Conservation (phyloP, 2,329 filamentous ascomycete species). For the Claviceps quebecensis region DNA sequence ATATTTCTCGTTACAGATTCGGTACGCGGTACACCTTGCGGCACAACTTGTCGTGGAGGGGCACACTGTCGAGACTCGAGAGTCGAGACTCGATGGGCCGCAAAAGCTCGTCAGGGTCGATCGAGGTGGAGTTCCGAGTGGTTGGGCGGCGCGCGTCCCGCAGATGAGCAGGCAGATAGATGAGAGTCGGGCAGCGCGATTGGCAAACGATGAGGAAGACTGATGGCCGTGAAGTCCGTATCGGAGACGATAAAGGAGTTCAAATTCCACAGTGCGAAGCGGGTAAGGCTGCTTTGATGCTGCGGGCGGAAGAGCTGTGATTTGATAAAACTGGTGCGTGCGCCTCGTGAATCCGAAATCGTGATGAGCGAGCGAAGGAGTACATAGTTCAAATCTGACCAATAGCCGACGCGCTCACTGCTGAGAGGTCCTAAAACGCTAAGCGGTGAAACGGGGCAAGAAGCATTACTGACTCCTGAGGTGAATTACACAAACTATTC, state of each 20-base stretch:
- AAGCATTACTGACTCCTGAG: no score
- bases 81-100: not conserved
- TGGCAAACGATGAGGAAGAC: not conserved
- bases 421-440: no score
- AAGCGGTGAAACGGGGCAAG: no score
- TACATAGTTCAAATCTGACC: not conserved
- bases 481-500: no score
- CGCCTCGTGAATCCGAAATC: not conserved
- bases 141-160: slow-evolving; percentile 1
- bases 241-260: not conserved
- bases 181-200: not conserved
- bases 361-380: not conserved
- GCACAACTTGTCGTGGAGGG: not conserved
- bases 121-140: not conserved
- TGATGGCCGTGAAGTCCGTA: not conserved
- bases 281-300: not conserved
- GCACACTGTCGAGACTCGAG: not conserved
- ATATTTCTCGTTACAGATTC: not conserved
- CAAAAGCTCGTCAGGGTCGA: slow-evolving; percentile 1
- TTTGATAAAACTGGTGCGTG: slow-evolving; percentile 1
- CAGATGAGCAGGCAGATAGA: not conserved
- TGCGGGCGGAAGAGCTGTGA: not conserved
- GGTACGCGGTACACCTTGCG: not conserved
- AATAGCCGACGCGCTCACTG: no score
- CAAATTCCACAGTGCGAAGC: not conserved